A percentile compares a stretch with the other conserved stretches of the same genome.
phyloP scores from a whole-genome alignment of 2,329 filamentous ascomycete species.

The Fusarium sp. region DNA sequence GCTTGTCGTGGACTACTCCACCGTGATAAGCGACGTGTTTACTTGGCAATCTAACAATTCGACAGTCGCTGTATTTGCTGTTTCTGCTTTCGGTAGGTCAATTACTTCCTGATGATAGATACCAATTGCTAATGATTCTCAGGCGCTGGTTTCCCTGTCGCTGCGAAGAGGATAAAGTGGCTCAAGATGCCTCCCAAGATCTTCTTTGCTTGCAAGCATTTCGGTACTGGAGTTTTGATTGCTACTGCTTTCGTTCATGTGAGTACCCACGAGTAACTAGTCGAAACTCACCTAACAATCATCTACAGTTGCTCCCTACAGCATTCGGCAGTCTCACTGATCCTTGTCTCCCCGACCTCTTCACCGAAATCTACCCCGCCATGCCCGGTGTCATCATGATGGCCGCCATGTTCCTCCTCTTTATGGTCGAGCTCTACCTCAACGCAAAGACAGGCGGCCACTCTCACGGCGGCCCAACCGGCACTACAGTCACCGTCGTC shows the following conservation, averaged over 20 bases:
- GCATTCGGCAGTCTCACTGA: slow-evolving; percentile 64
- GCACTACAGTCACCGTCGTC: slow-evolving; percentile 37
- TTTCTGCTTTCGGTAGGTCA: slow-evolving; percentile 42
- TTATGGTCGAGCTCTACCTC: slow-evolving; percentile 71
- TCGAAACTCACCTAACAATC: background rate
- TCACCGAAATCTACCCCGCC: slow-evolving; percentile 68
- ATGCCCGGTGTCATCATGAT: slow-evolving; percentile 75
- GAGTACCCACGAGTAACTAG: slow-evolving; percentile 31
- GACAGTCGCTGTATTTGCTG: slow-evolving; percentile 44
- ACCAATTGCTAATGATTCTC: background rate
- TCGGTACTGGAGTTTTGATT: slow-evolving; percentile 77
- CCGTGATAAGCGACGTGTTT: background rate
- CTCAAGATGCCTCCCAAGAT: slow-evolving; percentile 66
- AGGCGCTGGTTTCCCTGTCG: slow-evolving; percentile 63
- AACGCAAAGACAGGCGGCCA: slow-evolving; percentile 69
- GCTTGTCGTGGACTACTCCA: slow-evolving; percentile 3
- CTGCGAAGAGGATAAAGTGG: slow-evolving; percentile 66
- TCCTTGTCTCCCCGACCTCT: slow-evolving; percentile 68
- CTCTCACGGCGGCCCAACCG: slow-evolving; percentile 66
- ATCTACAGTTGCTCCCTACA: slow-evolving; percentile 63
- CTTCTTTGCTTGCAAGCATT: slow-evolving; percentile 73
- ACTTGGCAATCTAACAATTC: background rate
- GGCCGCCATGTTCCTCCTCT: slow-evolving; percentile 68
- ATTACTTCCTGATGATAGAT: accelerated
- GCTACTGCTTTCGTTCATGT: slow-evolving; percentile 80